Evolutionary conservation across 179 eudicot genomes (phyloP).

Genomic region (Sideroxylon spinosum): DNA sequence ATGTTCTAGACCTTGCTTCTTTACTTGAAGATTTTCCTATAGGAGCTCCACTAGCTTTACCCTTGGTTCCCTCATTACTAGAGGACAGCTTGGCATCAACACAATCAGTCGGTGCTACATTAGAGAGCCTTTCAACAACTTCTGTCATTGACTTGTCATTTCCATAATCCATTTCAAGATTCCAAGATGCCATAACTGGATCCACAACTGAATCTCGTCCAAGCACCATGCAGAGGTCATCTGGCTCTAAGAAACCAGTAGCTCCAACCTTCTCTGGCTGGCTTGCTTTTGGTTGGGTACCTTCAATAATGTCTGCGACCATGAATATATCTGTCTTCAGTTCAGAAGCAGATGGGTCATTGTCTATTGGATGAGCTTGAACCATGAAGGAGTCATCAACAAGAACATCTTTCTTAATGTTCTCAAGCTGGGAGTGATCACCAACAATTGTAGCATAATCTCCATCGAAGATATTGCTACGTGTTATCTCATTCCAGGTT

Average conservation of each 20-base stretch:
- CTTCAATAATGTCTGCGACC: constrained; percentile 44
- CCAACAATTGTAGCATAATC: constrained; percentile 30
- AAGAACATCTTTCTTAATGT: constrained; percentile 35
- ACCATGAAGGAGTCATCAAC: constrained; percentile 71
- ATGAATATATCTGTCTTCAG: constrained; percentile 41
- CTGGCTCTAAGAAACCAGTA: constrained; percentile 47
- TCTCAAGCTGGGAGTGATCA: constrained; percentile 22
- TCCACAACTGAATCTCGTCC: constrained; percentile 47
- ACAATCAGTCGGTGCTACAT: constrained; percentile 27
- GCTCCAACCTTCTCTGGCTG: constrained; percentile 31
- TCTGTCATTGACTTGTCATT: constrained; percentile 26
- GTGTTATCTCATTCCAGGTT: constrained; percentile 25
- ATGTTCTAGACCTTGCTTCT: constrained; percentile 44
- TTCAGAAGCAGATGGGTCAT: constrained; percentile 28
- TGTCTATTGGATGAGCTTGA: constrained; percentile 34
- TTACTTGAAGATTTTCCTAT: constrained; percentile 35
- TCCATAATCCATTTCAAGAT: constrained; percentile 57
- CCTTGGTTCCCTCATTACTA: constrained; percentile 27
- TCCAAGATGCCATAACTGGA: constrained; percentile 49
- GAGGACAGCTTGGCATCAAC: constrained; percentile 24
- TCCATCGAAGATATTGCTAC: constrained; percentile 35
- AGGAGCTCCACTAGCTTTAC: constrained; percentile 30
- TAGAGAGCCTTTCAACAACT: constrained; percentile 25
- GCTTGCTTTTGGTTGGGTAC: constrained; percentile 24
- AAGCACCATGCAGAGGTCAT: constrained; percentile 64